Percentiles rank a stretch among this genome's conserved stretches.
These are phyloP conservation scores for Tricholoma flavovirens DNA, from an alignment of 768 basidiomycete genomes.

Conservation along the genomic window DNA sequence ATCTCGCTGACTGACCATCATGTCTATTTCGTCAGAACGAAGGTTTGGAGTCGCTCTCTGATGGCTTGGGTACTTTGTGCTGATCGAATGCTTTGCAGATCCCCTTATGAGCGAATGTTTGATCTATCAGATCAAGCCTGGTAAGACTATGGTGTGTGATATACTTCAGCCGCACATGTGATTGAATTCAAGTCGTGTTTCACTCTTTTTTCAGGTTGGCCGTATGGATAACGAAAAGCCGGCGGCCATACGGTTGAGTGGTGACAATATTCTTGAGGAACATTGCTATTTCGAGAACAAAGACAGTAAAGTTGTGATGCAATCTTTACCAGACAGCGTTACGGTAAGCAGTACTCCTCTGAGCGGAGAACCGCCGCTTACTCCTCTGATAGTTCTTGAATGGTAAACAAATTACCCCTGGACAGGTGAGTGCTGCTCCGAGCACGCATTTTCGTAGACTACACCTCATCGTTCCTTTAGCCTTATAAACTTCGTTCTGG, in stretches of 20 bases:
- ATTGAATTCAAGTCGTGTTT: slow-evolving; percentile 2
- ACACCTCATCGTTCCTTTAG: slow-evolving; percentile 25
- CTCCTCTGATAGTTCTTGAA: slow-evolving; percentile 70
- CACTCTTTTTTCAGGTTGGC: slow-evolving; percentile 55
- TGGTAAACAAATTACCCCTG: slow-evolving; percentile 77
- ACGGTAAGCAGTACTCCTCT: slow-evolving; percentile 50
- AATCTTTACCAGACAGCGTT: slow-evolving; percentile 73
- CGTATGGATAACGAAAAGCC: slow-evolving; percentile 75
- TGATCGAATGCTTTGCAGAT: slow-evolving; percentile 40
- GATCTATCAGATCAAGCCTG: slow-evolving; percentile 87
- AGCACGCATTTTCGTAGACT: not conserved
- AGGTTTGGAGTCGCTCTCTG: slow-evolving; percentile 38
- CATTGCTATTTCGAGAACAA: slow-evolving; percentile 90
- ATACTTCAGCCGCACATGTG: slow-evolving; percentile 2
- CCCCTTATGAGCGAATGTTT: slow-evolving; percentile 96
- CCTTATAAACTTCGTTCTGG: slow-evolving; percentile 87
- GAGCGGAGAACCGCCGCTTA: slow-evolving; percentile 8
- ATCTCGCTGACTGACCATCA: slow-evolving; percentile 10
- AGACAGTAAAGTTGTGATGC: slow-evolving; percentile 79
- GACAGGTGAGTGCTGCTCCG: slow-evolving; percentile 48
- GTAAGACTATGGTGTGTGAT: slow-evolving; percentile 62
- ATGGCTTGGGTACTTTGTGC: slow-evolving; percentile 4
- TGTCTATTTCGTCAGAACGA: slow-evolving; percentile 47
- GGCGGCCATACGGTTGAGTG: slow-evolving; percentile 88
- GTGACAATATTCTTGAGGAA: slow-evolving; percentile 84